Conservation (phyloP, 2,329 filamentous ascomycete genomes). For the Microsporum canis region DNA sequence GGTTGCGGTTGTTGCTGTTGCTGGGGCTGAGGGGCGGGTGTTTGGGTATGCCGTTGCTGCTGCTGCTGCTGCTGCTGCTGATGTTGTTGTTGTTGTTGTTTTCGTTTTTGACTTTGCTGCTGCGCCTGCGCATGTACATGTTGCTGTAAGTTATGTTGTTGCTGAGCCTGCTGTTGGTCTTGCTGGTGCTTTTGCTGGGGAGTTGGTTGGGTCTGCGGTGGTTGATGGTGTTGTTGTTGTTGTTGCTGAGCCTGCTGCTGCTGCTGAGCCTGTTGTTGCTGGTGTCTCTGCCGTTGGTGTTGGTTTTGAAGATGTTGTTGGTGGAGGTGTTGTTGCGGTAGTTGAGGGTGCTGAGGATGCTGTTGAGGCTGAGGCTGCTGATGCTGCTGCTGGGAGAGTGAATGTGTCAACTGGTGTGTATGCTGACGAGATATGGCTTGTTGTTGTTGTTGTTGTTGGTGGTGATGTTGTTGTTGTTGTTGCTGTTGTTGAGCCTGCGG, state of each 20-base stretch:
- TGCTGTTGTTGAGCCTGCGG: background rate
- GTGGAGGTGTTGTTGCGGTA: conserved; percentile 9
- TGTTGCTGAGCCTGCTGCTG: background rate
- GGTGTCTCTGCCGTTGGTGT: conserved; percentile 13
- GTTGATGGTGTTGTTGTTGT: background rate
- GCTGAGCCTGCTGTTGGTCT: background rate
- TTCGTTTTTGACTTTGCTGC: conserved; percentile 7
- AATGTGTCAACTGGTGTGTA: background rate
- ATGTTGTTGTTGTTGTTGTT: conserved; percentile 12
- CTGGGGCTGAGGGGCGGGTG: background rate
- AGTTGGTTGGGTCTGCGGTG: background rate
- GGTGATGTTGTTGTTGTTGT: background rate
- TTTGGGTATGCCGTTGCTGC: background rate
- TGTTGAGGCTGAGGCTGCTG: conserved; percentile 5
- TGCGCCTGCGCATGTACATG: conserved; percentile 8
- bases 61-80: conserved; percentile 5
- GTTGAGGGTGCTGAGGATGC: conserved; percentile 8
- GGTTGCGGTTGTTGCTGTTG: background rate
- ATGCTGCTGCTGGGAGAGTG: conserved; percentile 5
- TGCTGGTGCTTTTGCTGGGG: background rate
- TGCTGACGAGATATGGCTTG: conserved; percentile 1
- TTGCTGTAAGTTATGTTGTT: background rate
- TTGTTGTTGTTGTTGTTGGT: background rate
- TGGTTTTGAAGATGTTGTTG: conserved; percentile 11
- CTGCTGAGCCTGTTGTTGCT: conserved; percentile 9